phyloP scores from a whole-genome alignment of 495 filamentous ascomycete genomes.

The Hypoxylon fragiforme region DNA sequence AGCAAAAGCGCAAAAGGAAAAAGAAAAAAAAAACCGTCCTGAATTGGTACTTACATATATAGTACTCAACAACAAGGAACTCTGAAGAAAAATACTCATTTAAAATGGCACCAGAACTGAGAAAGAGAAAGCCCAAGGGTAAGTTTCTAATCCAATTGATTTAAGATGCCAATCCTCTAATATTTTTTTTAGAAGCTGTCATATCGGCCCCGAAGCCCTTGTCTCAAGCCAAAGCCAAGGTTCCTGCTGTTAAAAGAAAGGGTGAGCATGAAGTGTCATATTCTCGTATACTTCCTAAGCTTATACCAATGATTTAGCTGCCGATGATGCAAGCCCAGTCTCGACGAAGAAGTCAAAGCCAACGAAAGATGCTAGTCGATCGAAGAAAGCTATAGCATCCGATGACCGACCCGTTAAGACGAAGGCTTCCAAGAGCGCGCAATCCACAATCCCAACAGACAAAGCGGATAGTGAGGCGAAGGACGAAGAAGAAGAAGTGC shows the following conservation, averaged over 20 bases:
- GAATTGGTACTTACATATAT: too few species aligned
- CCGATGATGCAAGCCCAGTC: conserved; percentile 49
- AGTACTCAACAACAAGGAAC: too few species aligned
- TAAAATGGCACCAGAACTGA: conserved; percentile 71
- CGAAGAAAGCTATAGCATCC: conserved; percentile 38
- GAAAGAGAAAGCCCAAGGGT: conserved; percentile 77
- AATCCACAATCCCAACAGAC: conserved; percentile 16
- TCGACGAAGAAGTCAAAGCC: conserved; percentile 42
- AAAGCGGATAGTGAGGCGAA: conserved; percentile 34
- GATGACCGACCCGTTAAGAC: conserved; percentile 27
- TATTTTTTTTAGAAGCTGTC: conserved; percentile 38
- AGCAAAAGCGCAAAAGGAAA: conserved; percentile 27
- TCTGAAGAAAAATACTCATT: too few species aligned
- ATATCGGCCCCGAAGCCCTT: conserved; percentile 54
- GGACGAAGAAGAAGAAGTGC: conserved; percentile 37
- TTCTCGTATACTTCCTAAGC: not conserved
- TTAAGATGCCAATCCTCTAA: not conserved
- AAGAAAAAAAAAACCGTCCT: too few species aligned
- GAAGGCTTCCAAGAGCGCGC: conserved; percentile 36
- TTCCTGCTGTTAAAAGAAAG: conserved; percentile 55
- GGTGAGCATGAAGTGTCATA: conserved; percentile 37
- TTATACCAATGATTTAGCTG: conserved; percentile 23
- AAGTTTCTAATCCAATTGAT: conserved; percentile 32
- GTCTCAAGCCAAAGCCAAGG: conserved; percentile 58
- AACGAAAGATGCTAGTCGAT: conserved; percentile 24